phyloP scores from a whole-genome alignment of 495 filamentous ascomycete genomes.

The Emericellopsis terricola region DNA sequence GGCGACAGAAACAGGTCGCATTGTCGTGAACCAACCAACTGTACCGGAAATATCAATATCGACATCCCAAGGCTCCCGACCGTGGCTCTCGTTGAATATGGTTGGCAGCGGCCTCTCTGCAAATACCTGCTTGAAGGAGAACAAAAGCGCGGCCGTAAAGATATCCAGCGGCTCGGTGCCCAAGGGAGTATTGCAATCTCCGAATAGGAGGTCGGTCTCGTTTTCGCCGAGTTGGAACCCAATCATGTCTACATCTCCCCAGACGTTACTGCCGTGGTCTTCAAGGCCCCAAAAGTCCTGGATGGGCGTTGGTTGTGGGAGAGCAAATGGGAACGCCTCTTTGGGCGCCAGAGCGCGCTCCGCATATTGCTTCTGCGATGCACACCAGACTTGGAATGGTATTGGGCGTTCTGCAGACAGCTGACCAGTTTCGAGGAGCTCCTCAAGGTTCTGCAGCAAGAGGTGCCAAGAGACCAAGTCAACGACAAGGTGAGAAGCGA shows the following conservation, averaged over 20 bases:
- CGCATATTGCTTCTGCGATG: constrained; percentile 9
- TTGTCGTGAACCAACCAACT: constrained; percentile 29
- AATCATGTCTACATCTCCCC: too few relatives aligned
- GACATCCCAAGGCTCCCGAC: constrained; percentile 17
- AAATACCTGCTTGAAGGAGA: constrained; percentile 30
- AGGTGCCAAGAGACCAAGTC: constrained; percentile 56
- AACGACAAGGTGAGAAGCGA: constrained; percentile 47
- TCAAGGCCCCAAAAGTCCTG: constrained; percentile 28
- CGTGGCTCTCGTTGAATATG: constrained; percentile 33
- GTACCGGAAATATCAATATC: constrained; percentile 24
- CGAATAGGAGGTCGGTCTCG: constrained; percentile 23
- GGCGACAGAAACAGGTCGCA: constrained; percentile 18
- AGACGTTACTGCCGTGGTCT: constrained; percentile 20
- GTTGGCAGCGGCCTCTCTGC: constrained; percentile 34
- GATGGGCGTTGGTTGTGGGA: constrained; percentile 13
- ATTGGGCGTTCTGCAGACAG: constrained; percentile 24
- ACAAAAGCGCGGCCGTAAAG: constrained; percentile 26
- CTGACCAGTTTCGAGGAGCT: constrained; percentile 32
- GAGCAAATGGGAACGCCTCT: too few relatives aligned
- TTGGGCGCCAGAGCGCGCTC: too few relatives aligned
- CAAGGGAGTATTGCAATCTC: constrained; percentile 23
- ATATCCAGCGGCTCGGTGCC: constrained; percentile 26
- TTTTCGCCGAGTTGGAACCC: constrained; percentile 4
- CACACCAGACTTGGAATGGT: constrained; percentile 47
- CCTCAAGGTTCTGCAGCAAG: constrained; percentile 48